These are phyloP conservation scores for Vishniacozyma victoriae DNA, from an alignment of 768 basidiomycete species.

Conservation along the genomic window DNA sequence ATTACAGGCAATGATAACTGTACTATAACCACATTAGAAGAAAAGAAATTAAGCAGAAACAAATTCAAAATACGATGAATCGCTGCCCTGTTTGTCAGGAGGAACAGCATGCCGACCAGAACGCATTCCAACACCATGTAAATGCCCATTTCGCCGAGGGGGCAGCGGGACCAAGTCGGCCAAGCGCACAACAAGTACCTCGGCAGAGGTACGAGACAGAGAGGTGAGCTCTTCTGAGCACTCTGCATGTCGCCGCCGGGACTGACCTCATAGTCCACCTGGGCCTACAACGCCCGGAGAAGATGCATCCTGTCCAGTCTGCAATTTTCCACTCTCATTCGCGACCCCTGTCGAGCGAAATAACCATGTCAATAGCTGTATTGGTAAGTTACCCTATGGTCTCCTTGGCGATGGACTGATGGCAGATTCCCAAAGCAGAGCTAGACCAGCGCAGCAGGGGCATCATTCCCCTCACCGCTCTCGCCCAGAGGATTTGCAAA, in stretches of 20 bases:
- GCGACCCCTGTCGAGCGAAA: slow-evolving; percentile 7
- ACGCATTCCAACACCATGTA: slow-evolving; percentile 33
- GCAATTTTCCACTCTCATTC: slow-evolving; percentile 19
- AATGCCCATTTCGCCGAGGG: slow-evolving; percentile 32
- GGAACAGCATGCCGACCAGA: slow-evolving; percentile 18
- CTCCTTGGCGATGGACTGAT: background rate
- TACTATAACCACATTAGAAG: no score
- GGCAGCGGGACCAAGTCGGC: background rate
- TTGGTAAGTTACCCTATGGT: slow-evolving; percentile 15
- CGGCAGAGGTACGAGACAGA: no score
- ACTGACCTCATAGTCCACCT: no score
- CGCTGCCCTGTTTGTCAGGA: slow-evolving; percentile 27
- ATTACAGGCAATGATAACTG: no score
- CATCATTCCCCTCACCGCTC: no score
- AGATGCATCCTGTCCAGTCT: slow-evolving; percentile 20
- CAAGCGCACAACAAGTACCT: no score
- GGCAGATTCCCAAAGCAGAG: background rate
- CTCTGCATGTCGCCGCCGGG: no score
- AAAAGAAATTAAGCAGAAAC: background rate
- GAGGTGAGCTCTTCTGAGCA: no score
- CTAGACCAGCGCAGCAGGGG: no score
- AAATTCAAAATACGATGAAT: no score
- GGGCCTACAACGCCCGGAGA: no score
- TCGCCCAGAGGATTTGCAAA: no score
- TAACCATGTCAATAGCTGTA: slow-evolving; percentile 31